These are phyloP conservation scores for Choiromyces venosus DNA, from an alignment of 495 filamentous ascomycete species.

Conservation along the genomic window DNA sequence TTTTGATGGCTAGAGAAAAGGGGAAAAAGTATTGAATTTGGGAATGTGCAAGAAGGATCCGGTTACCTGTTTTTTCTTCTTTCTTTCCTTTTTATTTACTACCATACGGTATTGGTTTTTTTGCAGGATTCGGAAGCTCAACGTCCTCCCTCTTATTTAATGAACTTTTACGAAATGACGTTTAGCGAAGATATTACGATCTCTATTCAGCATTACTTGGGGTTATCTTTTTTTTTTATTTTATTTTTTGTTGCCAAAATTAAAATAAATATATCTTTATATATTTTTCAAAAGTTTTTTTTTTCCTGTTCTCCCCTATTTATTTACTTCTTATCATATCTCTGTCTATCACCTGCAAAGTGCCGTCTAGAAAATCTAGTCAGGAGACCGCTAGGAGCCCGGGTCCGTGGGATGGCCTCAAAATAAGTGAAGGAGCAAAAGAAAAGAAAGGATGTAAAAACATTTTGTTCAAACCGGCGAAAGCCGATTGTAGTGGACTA, in stretches of 20 bases:
- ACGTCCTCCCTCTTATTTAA: not conserved
- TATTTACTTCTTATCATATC: not conserved
- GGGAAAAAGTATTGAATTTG: not conserved
- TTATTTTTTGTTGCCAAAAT: not conserved
- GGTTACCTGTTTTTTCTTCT: slow-evolving; percentile 1
- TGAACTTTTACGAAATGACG: not conserved
- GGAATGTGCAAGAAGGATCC: not conserved
- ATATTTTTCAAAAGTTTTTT: not conserved
- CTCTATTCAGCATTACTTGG: not conserved
- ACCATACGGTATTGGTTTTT: not conserved
- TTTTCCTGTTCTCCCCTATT: not conserved
- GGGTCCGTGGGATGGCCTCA: not conserved
- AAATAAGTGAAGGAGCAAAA: not conserved
- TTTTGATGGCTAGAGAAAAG: slow-evolving; percentile 2
- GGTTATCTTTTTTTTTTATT: not conserved
- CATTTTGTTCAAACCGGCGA: not conserved
- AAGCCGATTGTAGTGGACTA: not conserved
- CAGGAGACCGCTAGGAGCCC: not conserved
- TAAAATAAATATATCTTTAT: not conserved
- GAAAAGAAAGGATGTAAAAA: not conserved
- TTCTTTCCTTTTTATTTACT: not conserved
- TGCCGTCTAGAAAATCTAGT: not conserved
- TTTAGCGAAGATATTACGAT: not conserved
- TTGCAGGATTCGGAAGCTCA: not conserved
- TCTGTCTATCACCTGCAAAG: not conserved